Conservation (phyloP, 2,329 filamentous ascomycete genomes). For the Arthrinium puccinioides region DNA sequence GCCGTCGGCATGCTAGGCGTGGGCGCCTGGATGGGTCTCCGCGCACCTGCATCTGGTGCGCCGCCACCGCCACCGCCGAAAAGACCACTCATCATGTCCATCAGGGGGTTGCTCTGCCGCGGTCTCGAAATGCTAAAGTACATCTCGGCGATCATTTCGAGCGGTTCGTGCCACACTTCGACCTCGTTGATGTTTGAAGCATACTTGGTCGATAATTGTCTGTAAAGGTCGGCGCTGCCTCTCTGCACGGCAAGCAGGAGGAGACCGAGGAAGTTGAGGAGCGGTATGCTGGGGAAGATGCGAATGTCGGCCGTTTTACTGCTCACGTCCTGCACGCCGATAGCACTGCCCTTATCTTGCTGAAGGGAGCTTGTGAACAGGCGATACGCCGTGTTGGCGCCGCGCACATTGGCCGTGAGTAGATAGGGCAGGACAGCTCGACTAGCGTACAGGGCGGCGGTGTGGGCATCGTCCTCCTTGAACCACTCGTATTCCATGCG, state of each 20-base stretch:
- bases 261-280: slow-evolving; percentile 88
- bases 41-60: slow-evolving; percentile 24
- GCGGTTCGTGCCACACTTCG: slow-evolving; percentile 69
- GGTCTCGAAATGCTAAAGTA: slow-evolving; percentile 92
- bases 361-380: slow-evolving; percentile 64
- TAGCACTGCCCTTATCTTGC: slow-evolving; percentile 39
- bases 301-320: slow-evolving; percentile 65
- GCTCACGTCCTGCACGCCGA: slow-evolving; percentile 77
- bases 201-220: slow-evolving; percentile 77
- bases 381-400: slow-evolving; percentile 75
- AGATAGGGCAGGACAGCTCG: slow-evolving; percentile 88
- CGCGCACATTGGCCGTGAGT: slow-evolving; percentile 80
- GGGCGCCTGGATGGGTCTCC: slow-evolving; percentile 35
- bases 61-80: slow-evolving; percentile 66
- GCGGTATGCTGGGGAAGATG: slow-evolving; percentile 84
- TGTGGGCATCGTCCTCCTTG: slow-evolving; percentile 77
- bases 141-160: slow-evolving; percentile 88
- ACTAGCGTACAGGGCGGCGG: slow-evolving; percentile 77
- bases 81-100: slow-evolving; percentile 97
- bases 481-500: slow-evolving; percentile 94
- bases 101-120: slow-evolving; percentile 80
- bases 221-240: slow-evolving; percentile 70
- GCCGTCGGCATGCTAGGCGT: slow-evolving; percentile 41
- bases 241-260: slow-evolving; percentile 78
- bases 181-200: slow-evolving; percentile 69